Evolutionary conservation across 495 filamentous ascomycete genomes (phyloP), one percentile per base, ranked within the genome.

Genomic region (Pseudotulostoma volvatum): DNA sequence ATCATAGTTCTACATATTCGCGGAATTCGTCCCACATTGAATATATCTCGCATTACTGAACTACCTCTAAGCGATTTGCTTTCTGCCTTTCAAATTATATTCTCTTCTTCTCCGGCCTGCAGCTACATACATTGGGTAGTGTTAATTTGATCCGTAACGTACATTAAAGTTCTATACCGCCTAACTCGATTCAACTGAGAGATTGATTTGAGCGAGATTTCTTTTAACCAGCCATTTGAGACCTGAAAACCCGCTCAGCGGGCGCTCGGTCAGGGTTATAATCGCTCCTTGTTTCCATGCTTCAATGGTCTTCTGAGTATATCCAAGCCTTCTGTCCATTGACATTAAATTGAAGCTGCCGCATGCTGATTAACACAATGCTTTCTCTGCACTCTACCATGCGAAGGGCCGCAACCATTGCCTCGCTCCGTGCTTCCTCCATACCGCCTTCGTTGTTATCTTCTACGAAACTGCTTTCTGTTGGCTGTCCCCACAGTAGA

Each of bases 371-470:
- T 54, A 53, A 44, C 59, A 64, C 48, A 43, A 66, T 67, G 60
- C 46, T 67, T 50, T 63, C 60, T 51, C 55, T 66, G 60, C 63
- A 61, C 55, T 59, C 61, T 52, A 60, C 63, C 47, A 60, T 65
- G 61, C 63, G 61, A 61, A 65, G 61, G 62, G 61, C 63, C 58
- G 60, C 59, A 46, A 51, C 54, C 49, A 47, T 37, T 44, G 59
- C 58, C 50, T 55, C 61, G 52, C 57, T 64, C 53, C 56, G 63
- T 53, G 59, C 61, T 34, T 48, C 64, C 61, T 65, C 61, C 61
- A 56, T 61, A 60, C 52, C 59, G 41, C 54, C 18, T 39, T 8
- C 28, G 9, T 17, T 37, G 7, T 7, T 17, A 18, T 18, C 7
- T 7, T 37, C 35, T 37, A 11, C 35, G 15, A 17, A 8, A 11